Percentiles rank a stretch among this genome's conserved stretches.
Conservation (phyloP, 192 early-diverging fungal genomes). For the Chytriomyces sp. region DNA sequence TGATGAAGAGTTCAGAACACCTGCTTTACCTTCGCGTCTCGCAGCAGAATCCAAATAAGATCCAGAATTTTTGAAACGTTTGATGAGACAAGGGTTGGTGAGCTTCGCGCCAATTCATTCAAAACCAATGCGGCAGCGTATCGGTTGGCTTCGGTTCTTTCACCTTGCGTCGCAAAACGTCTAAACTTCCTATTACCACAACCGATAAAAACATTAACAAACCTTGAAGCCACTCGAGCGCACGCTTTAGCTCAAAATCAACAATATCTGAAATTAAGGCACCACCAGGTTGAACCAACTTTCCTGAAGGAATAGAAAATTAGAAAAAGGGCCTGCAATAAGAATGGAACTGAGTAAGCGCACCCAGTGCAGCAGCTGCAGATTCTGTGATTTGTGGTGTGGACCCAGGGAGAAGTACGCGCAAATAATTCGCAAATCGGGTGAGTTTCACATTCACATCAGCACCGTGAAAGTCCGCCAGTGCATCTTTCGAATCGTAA, state of each 20-base stretch:
- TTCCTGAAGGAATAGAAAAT: slow-evolving; percentile 36
- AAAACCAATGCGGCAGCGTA: slow-evolving; percentile 74
- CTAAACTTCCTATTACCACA: slow-evolving; percentile 6
- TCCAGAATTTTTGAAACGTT: slow-evolving; percentile 72
- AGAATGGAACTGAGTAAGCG: not conserved
- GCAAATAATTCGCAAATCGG: slow-evolving; percentile 70
- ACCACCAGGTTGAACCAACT: slow-evolving; percentile 53
- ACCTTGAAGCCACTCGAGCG: slow-evolving; percentile 68
- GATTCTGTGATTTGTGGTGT: slow-evolving; percentile 64
- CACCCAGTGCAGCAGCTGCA: slow-evolving; percentile 63
- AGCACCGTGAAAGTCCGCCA: slow-evolving; percentile 9
- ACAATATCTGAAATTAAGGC: slow-evolving; percentile 70
- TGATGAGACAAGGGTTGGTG: slow-evolving; percentile 72
- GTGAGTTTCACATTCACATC: slow-evolving; percentile 47
- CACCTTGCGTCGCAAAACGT: not conserved
- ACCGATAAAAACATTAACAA: slow-evolving; percentile 12
- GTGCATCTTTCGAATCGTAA: slow-evolving; percentile 10
- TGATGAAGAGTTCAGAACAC: not conserved
- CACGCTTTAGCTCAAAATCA: slow-evolving; percentile 69
- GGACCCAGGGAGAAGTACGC: slow-evolving; percentile 60
- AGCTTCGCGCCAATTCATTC: slow-evolving; percentile 64
- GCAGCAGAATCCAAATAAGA: slow-evolving; percentile 72
- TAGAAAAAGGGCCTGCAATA: not conserved
- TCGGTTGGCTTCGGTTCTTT: slow-evolving; percentile 31
- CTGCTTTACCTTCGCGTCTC: slow-evolving; percentile 45